Base-by-base conservation (phyloP, 495 filamentous ascomycete species). In the Aspergillus egyptiacus region DNA sequence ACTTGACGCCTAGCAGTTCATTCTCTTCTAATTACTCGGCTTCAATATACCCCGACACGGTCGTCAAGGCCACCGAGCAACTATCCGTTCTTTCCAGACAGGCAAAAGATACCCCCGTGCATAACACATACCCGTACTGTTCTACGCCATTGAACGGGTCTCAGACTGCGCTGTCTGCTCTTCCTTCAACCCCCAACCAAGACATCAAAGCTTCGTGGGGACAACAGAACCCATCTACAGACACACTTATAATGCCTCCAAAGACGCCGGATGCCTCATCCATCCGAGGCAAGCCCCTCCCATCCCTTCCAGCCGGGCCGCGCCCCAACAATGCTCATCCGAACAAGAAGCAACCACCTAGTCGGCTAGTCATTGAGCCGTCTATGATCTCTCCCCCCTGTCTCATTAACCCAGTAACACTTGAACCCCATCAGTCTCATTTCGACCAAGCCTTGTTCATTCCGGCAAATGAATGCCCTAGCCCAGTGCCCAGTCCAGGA, bases 401-500 rank as follows among this genome's bases (percentile, higher is more conserved):
- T 36, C 57, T 68, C 37, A 66, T 70, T 49, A 69, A 74, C 51
- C 69, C 68, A 0, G 67, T 71, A 2, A 72, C 69, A 2, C 66
- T 66, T 57, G 71, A 74, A 40, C 69, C 71, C 6, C 69, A 74
- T 49, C 61, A 62, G 7, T 68, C 69, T 4, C 69, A 68, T 31
- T 72, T 74, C 28, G 69, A 74, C 30, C 67, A 70, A 46, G 67
- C 71, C 15, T 51, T 74, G 18, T 74, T 74, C 48, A 73, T 74
- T 11, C 64, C 71, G 25, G 64, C 67, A 38, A 67, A 72, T 50
- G 65, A 70, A n/a, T 59, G 55, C 22, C 62, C 67, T 11, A 72
- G 68, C 35, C 69, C 71, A 6, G 66, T 68, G 2, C 69, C 71
- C 0, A 72, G 67, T 37, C 69, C 69, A 6, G 56, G 56, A 2